Evolutionary conservation across 2,329 filamentous ascomycete genomes (phyloP), one percentile per base, ranked within the genome.

Genomic region (Xylaria sp.): DNA sequence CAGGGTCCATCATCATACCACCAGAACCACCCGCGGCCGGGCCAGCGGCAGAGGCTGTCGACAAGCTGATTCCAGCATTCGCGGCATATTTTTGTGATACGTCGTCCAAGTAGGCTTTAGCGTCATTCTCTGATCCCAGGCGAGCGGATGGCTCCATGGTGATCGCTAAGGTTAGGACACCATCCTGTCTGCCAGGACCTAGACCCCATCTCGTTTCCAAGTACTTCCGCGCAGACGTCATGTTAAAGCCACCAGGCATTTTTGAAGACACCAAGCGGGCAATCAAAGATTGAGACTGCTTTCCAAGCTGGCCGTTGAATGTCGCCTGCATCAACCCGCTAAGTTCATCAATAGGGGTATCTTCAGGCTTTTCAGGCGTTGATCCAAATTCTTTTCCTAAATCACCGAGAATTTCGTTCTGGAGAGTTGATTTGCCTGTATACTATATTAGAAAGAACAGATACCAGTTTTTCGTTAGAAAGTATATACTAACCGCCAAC

Each of bases 1-100:
- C 94, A 7, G 94, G 94, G 68, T 99, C 94, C 92, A 99, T 97
- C 91, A 99, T 96, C 94, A 99, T 97, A 70, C 92, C 93, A 62
- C 84, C 89, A 50, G 81, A 84, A 52, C 80, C 84, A 57, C 83
- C 89, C 50, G 81, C 88, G 50, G 86, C 89, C 57, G 83, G 84
- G 60, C 91, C 91, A 56, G 87, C 88, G 47, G 88, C 84, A 21
- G 90, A 83, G 22, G 89, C 86, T 6, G 89, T 86, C 4, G 92
- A 88, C 55, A 99, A 78, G 72, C 80, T 95, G 73, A 99, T 87
- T 56, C 94, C 94, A 42, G 90, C 88, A 57, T 85, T 86, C 22
- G 85, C 76, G 46, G 94, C 93, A 71, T 97, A 97, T 72, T 96
- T 96, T 68, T 96, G 90, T 24, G 91, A 76, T 39, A 93, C 86